Evolutionary conservation across 108 stramenopile species (phyloP).

Genomic region (Cyclotella choctawhatcheeana): DNA sequence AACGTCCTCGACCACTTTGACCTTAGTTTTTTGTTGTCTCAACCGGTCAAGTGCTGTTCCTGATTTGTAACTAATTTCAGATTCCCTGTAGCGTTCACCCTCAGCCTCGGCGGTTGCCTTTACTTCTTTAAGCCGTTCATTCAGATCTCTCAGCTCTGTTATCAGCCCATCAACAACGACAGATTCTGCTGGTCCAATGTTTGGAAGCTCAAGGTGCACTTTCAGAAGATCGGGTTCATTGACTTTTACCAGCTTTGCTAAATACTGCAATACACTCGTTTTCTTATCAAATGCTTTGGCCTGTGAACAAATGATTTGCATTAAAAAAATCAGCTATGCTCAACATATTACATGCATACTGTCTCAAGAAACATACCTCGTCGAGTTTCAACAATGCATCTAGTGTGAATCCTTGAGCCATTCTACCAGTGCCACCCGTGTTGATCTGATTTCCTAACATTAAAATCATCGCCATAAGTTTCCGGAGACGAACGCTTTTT

Average conservation of each 20-base stretch:
- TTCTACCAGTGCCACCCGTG: constrained; percentile 83
- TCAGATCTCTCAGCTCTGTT: constrained; percentile 65
- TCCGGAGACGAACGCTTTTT: constrained; percentile 69
- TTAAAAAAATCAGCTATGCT: no score
- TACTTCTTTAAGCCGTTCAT: constrained; percentile 61
- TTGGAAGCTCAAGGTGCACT: constrained; percentile 71
- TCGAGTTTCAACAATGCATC: constrained; percentile 94
- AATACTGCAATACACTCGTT: constrained; percentile 94
- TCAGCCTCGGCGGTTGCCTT: constrained; percentile 62
- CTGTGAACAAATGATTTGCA: constrained; percentile 28
- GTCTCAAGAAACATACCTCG: constrained; percentile 64
- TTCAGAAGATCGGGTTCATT: constrained; percentile 71
- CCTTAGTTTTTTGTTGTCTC: constrained; percentile 65
- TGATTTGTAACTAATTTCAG: constrained; percentile 31
- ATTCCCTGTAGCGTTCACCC: constrained; percentile 56
- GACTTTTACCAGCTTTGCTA: constrained; percentile 77
- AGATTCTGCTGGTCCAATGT: constrained; percentile 63
- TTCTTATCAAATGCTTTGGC: constrained; percentile 97
- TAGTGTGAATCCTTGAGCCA: constrained; percentile 91
- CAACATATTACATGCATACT: no score
- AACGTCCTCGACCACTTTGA: constrained; percentile 58
- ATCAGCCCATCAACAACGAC: constrained; percentile 66
- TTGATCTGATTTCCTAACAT: constrained; percentile 94
- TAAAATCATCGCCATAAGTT: constrained; percentile 91
- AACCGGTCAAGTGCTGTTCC: constrained; percentile 55